Percentiles rank a stretch among this genome's conserved stretches.
These are phyloP conservation scores for Botrytis byssoidea DNA, from an alignment of 2,329 filamentous ascomycete species.

Conservation along the genomic window DNA sequence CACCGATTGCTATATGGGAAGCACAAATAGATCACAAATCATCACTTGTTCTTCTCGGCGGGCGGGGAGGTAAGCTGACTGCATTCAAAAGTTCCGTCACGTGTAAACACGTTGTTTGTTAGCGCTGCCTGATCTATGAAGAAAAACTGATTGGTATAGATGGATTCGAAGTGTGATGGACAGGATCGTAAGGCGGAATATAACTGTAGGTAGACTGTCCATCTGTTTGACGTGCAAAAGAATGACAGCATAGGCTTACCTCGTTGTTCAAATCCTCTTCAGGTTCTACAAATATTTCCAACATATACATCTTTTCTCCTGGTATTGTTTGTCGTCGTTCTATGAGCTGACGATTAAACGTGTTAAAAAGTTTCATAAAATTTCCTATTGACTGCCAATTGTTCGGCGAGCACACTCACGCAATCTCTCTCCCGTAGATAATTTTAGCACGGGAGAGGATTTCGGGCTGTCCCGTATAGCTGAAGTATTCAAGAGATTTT, in stretches of 20 bases:
- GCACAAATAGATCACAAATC: not conserved
- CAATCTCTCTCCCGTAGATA: not conserved
- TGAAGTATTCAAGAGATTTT: not conserved
- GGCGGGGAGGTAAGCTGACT: conserved; percentile 22
- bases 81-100: conserved; percentile 8
- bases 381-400: not conserved
- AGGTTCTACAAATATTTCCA: not conserved
- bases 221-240: not conserved
- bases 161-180: not conserved
- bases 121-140: not conserved
- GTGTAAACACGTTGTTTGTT: not conserved
- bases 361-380: no score
- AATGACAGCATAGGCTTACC: not conserved
- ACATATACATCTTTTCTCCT: no score
- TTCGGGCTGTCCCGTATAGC: not conserved
- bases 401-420: conserved; percentile 1
- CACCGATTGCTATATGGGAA: not conserved
- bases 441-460: not conserved
- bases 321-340: not conserved
- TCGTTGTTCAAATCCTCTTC: not conserved
- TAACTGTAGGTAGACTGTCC: not conserved
- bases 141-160: not conserved
- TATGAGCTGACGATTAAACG: not conserved
- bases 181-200: not conserved
- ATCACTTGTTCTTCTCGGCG: conserved; percentile 1